Base-by-base conservation (phyloP, 1,284 basidiomycete genomes). In the Cryptococcus maquisensis region DNA sequence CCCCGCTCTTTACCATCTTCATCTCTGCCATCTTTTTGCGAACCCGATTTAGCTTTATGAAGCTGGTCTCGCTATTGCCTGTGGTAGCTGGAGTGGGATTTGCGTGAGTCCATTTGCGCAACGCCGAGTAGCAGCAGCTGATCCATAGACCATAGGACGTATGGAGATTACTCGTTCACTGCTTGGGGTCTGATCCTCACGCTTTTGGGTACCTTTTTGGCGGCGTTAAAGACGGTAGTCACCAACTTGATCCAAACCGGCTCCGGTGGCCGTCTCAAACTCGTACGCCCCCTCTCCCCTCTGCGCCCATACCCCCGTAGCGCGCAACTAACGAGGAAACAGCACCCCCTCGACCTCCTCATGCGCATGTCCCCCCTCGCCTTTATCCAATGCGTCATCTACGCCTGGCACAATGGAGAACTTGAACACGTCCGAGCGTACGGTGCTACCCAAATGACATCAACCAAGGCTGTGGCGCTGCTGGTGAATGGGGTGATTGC, bases 51-150 rank as follows among this genome's bases (percentile, higher is more conserved):
- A 74, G 68, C 51, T 28, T 56, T 13, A 75, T 77, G 44, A 91
- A 86, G 76, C 74, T 87, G 23, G 71, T 87, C 28, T 84, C 90
- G 3, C 82, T 98, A 44, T 68, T 91, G 20, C 92, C 94, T 12
- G 92, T 98, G 43, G 84, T 97, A 44, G 81, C 83, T 7, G 95
- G 94, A 23, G 92, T 98, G 35, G 91, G 86, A 24, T 85, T 98
- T 55, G 90, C 93, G 88, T 92, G 76, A 72, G 89, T n/a, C n/a
- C n/a, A 44, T 7, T 16, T 47, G 6, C 21, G 26, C 10, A 6
- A 32, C 10, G 10, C 28, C 7, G 28, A 32, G 10, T 45, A 24
- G 4, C 36, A 35, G 32, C 13, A 24, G 12, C 41, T 40, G 15
- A 44, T 49, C 49, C 46, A 51, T 24, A 38, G 7, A 12, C 26